phyloP scores from a whole-genome alignment of 495 filamentous ascomycete genomes.

The Trichoderma gamsii region DNA sequence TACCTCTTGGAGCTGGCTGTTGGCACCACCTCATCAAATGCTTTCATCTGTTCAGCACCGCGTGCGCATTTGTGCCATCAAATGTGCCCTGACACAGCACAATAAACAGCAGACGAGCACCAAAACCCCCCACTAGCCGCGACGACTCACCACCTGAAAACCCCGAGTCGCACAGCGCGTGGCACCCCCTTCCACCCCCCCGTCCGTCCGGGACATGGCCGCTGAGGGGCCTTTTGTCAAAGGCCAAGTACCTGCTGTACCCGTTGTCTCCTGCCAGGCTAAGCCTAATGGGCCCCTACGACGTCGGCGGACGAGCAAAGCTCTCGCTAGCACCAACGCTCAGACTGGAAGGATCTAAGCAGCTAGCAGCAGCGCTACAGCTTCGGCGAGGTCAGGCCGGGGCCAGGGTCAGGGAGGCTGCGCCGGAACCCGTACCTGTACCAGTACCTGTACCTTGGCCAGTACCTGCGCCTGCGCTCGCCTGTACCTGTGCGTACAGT shows the following conservation, averaged over 20 bases:
- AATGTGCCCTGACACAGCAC: not conserved
- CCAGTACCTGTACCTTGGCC: too few relatives aligned
- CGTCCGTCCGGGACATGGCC: constrained; percentile 8
- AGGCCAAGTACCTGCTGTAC: not conserved
- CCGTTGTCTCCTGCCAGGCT: not conserved
- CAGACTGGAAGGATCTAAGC: constrained; percentile 9
- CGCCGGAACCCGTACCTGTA: not conserved
- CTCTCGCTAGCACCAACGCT: constrained; percentile 7
- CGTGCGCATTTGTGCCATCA: too few relatives aligned
- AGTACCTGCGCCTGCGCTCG: too few relatives aligned
- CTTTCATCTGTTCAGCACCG: too few relatives aligned
- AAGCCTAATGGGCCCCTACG: not conserved
- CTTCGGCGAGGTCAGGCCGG: not conserved
- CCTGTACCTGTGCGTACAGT: too few relatives aligned
- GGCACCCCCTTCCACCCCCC: constrained; percentile 10
- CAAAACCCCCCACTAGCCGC: not conserved
- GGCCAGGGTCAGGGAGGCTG: not conserved
- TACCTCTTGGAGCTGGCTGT: too few relatives aligned
- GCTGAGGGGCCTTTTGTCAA: constrained; percentile 10
- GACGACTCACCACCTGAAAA: not conserved
- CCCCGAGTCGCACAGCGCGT: constrained; percentile 4
- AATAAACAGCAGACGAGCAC: not conserved
- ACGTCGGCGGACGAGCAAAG: not conserved
- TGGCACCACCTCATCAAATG: too few relatives aligned
- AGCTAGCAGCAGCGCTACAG: not conserved